Evolutionary conservation across 441 rosid genomes (phyloP).

Genomic region (Mallotus repandus): DNA sequence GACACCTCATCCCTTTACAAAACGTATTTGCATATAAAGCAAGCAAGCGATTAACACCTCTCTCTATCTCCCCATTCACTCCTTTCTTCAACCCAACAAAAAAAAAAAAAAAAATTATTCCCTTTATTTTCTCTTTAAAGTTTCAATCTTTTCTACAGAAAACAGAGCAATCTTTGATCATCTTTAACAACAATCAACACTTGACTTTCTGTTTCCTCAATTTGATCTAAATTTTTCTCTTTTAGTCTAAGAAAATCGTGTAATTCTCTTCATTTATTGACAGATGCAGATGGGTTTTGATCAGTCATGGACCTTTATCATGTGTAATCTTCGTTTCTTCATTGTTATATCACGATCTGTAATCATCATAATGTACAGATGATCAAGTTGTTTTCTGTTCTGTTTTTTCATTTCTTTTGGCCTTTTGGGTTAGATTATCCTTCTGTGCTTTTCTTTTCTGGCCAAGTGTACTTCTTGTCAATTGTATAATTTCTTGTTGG

Average conservation of each 20-base stretch:
- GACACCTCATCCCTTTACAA: constrained; percentile 40
- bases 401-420: background rate
- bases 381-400: constrained; percentile 21
- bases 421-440: constrained; percentile 14
- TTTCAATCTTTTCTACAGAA: constrained; percentile 11
- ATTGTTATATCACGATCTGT: constrained; percentile 38
- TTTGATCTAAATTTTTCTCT: constrained; percentile 21
- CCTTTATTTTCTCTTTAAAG: constrained; percentile 12
- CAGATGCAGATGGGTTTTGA: constrained; percentile 54
- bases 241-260: constrained; percentile 22
- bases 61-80: constrained; percentile 20
- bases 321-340: constrained; percentile 44
- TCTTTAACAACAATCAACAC: constrained; percentile 4
- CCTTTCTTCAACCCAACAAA: background rate
- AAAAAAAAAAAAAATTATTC: background rate
- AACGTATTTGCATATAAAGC: constrained; percentile 34
- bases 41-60: constrained; percentile 30
- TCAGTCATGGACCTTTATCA: constrained; percentile 35
- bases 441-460: constrained; percentile 18
- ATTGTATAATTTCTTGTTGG: constrained; percentile 23
- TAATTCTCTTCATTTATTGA: constrained; percentile 39
- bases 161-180: constrained; percentile 32
- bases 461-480: constrained; percentile 20
- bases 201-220: constrained; percentile 21
- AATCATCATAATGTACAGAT: constrained; percentile 33